Evolutionary conservation across 495 filamentous ascomycete species (phyloP).

Genomic region (Oidiodendron maius): DNA sequence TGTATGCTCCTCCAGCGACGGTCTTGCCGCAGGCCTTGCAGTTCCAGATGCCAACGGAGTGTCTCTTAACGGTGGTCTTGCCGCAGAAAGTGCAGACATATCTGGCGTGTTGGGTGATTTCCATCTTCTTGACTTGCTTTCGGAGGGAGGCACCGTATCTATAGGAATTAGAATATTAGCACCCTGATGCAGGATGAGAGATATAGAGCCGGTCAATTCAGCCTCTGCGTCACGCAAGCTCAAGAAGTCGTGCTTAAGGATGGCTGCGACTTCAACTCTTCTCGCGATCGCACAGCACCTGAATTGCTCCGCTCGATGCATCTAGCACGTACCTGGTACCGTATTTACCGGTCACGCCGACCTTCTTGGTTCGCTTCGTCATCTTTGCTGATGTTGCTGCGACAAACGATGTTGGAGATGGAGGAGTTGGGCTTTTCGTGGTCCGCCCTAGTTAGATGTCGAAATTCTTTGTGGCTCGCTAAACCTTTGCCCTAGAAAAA

Average conservation of each 20-base stretch:
- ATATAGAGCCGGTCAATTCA: constrained; percentile 3
- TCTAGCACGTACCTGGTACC: constrained; percentile 45
- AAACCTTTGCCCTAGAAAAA: background rate
- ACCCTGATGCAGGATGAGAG: constrained; percentile 3
- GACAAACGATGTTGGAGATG: constrained; percentile 23
- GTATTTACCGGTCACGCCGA: constrained; percentile 69
- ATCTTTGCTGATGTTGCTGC: constrained; percentile 54
- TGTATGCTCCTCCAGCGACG: constrained; percentile 94
- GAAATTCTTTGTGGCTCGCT: constrained; percentile 11
- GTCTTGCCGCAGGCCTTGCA: constrained; percentile 92
- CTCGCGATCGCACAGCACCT: no score
- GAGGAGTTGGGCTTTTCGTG: constrained; percentile 2
- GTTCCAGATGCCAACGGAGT: constrained; percentile 92
- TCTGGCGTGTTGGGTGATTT: constrained; percentile 92
- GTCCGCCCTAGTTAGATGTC: constrained; percentile 13
- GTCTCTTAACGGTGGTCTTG: constrained; percentile 87
- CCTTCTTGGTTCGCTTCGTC: constrained; percentile 98
- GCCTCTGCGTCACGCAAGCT: no score
- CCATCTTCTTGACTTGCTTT: constrained; percentile 99
- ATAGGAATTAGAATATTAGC: constrained; percentile 2
- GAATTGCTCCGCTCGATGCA: no score
- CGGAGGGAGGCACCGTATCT: constrained; percentile 99
- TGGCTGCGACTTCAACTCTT: no score
- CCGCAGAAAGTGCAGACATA: constrained; percentile 94
- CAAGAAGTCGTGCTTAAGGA: no score